Base-by-base conservation (phyloP, 108 stramenopile genomes). In the Conticribra guillardii region DNA sequence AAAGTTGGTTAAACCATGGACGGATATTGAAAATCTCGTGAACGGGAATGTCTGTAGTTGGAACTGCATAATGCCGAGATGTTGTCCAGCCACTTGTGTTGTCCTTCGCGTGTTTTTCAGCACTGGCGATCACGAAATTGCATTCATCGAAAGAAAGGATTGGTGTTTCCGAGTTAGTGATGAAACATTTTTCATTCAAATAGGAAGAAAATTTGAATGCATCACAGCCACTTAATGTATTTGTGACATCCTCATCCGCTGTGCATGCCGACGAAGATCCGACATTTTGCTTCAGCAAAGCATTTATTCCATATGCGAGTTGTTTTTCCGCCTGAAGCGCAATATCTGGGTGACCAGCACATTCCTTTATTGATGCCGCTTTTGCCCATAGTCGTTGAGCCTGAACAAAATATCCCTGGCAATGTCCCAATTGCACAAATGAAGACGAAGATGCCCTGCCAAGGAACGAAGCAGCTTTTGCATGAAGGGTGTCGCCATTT, bases 41-140 rank as follows among this genome's bases (percentile, higher is more conserved):
- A 14, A 98, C 80, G 4, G 96, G 96, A 23, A 97, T 60, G 73
- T 98, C 97, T 33, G 88, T 93, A 14, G 97, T 98, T 29, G 97
- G 97, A n/a, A 98, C 97, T 1, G 96, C 87, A 64, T 97, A 96
- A 76, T 98, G 97, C 0, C 97, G 87, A 27, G 84, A 73, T 16
- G 94, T 93, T 24, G 95, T 96, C 97, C 97, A 98, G 1, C 85
- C 89, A 55, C 18, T 49, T 54, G 11, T 5, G 11, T 11, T 41
- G 37, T 31, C 18, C 14, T 53, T 22, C 60, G 80, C 47, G 64
- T 60, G 9, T 34, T 69, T 31, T 64, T 78, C 64, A 0, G 92
- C 88, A 74, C 62, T 69, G 21, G 64, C 46, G 44, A 94, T 87
- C 0, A 88, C 29, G 23, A 85, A 64, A 30, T 70, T 48, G 55